Evolutionary conservation across 108 stramenopile genomes (phyloP).

Genomic region (Cyclotella baltica): DNA sequence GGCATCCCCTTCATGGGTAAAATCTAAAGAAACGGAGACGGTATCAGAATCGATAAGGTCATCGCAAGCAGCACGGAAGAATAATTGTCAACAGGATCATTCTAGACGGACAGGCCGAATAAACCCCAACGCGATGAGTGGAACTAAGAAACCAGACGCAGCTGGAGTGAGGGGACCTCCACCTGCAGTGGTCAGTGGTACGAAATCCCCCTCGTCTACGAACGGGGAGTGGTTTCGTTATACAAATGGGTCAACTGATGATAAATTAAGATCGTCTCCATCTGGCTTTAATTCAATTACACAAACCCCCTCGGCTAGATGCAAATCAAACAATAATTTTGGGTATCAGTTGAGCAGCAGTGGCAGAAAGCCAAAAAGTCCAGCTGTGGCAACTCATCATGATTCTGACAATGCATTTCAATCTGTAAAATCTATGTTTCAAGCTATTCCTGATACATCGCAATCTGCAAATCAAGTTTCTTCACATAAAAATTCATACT

Average conservation of each 20-base stretch:
- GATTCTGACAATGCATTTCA: not conserved
- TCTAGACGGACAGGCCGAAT: not conserved
- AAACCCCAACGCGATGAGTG: not conserved
- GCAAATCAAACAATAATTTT: too few relatives aligned
- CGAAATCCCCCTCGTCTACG: not conserved
- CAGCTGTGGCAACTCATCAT: not conserved
- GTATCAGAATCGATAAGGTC: not conserved
- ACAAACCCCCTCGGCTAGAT: not conserved
- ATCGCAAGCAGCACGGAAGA: not conserved
- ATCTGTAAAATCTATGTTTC: not conserved
- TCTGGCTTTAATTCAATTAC: not conserved
- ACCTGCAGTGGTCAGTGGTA: not conserved
- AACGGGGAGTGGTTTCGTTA: slow-evolving; percentile 28
- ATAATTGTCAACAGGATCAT: not conserved
- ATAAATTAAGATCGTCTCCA: slow-evolving; percentile 8
- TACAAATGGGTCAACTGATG: slow-evolving; percentile 20
- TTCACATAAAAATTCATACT: not conserved
- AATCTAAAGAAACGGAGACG: not conserved
- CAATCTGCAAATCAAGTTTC: not conserved
- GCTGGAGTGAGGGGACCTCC: not conserved
- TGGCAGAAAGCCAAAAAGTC: slow-evolving; percentile 1
- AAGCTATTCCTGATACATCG: not conserved
- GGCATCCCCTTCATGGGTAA: not conserved
- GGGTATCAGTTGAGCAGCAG: not conserved
- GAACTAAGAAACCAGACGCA: not conserved